phyloP scores from a whole-genome alignment of 2,329 filamentous ascomycete species.

The Tolypocladium tropicale region DNA sequence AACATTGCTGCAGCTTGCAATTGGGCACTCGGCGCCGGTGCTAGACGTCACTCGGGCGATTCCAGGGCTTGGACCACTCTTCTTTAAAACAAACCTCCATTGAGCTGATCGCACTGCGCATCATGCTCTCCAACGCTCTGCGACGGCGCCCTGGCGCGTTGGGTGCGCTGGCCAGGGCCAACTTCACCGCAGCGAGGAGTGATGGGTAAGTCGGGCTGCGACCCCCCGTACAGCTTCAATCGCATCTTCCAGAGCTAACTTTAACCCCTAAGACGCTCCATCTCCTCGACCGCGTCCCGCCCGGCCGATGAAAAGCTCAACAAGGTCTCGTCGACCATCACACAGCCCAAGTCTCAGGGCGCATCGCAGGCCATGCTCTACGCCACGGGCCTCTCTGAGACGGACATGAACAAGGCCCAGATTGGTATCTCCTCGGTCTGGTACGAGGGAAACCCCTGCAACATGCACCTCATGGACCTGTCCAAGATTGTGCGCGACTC shows the following conservation, averaged over 20 bases:
- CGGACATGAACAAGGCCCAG: conserved; percentile 92
- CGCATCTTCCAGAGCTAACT: background rate
- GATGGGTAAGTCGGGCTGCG: conserved; percentile 6
- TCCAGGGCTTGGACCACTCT: background rate
- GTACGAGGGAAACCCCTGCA: conserved; percentile 97
- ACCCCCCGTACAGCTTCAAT: background rate
- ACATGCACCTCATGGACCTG: conserved; percentile 94
- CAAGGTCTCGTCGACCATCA: conserved; percentile 74
- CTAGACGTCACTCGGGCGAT: background rate
- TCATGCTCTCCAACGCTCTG: conserved; percentile 11
- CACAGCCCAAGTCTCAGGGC: conserved; percentile 94
- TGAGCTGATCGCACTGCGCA: background rate
- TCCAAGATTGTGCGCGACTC: conserved; percentile 61
- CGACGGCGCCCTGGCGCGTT: conserved; percentile 5
- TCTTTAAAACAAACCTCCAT: no score
- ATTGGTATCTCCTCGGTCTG: conserved; percentile 96
- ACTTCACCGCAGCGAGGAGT: conserved; percentile 5
- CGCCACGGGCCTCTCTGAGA: conserved; percentile 77
- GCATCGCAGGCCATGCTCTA: conserved; percentile 99
- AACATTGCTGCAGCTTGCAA: background rate
- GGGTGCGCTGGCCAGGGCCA: conserved; percentile 6
- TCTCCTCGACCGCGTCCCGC: conserved; percentile 39
- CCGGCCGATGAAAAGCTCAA: conserved; percentile 56
- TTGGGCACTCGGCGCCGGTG: background rate
- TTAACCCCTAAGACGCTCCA: conserved; percentile 30